phyloP scores from a whole-genome alignment of 306 rosid genomes.

The Vachellia pachyceras region DNA sequence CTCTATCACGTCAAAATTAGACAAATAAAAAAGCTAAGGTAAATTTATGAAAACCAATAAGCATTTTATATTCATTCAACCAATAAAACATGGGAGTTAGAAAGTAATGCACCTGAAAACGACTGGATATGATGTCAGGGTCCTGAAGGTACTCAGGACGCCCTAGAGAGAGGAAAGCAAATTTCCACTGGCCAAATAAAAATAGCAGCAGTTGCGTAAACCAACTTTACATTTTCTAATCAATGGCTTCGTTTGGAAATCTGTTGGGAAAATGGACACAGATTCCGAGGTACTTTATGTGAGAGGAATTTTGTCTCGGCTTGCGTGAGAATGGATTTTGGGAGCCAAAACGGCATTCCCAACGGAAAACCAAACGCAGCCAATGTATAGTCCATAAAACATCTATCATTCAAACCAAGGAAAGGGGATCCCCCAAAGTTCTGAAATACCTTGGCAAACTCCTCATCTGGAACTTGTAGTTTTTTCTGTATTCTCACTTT shows the following conservation, averaged over 20 bases:
- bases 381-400: not conserved
- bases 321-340: no score
- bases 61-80: not conserved
- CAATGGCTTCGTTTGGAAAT: no score
- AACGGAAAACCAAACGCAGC: no score
- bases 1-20: slow-evolving; percentile 50
- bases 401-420: slow-evolving; percentile 28
- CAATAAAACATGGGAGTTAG: not conserved
- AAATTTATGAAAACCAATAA: slow-evolving; percentile 12
- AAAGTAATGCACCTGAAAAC: slow-evolving; percentile 70
- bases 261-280: no score
- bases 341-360: no score
- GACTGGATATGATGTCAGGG: slow-evolving; percentile 71
- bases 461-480: slow-evolving; percentile 79
- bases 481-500: slow-evolving; percentile 74
- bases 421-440: not conserved
- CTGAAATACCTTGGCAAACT: slow-evolving; percentile 71
- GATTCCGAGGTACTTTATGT: no score
- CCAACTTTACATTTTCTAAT: not conserved
- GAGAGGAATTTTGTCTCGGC: no score
- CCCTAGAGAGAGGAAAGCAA: slow-evolving; percentile 83
- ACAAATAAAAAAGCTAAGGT: not conserved
- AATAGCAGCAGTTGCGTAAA: slow-evolving; percentile 19
- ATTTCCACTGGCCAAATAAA: slow-evolving; percentile 71
- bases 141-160: slow-evolving; percentile 91